Base-by-base conservation (phyloP, 306 rosid species). In the Aeschynomene evenia region DNA sequence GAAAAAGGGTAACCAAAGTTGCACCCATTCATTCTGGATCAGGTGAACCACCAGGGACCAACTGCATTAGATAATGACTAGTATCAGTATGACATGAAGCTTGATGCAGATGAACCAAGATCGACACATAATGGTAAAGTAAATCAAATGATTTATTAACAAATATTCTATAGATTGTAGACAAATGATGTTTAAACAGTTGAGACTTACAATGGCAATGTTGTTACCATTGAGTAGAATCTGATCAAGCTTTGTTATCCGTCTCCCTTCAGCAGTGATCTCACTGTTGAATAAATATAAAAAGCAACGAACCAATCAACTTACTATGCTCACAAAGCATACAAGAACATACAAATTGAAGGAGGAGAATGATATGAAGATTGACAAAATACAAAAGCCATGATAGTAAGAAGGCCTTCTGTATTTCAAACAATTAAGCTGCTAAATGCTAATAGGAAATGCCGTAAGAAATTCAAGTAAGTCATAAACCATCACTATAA, bases 221-320 rank as follows among this genome's bases (percentile, higher is more conserved):
- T 94, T 91, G 95, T 94, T 94, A 71, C 98, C 97, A 19, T 91
- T 91, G 50, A 94, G 95, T 74, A 94, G 81, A 76, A 94, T 94
- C 86, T 94, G 99, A 65, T 94, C 99, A 66, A 94, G 92, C 83
- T 94, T 94, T 61, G 99, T 94, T 79, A 94, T 91, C 78, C 97
- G 83, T 76, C 95, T 91, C 83, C 99, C 99, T 81, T 94, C 97
- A 19, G 96, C 77, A 46, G 99, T 94, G 71, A 91, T 91, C 79
- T 94, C 97, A 75, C 99, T 90, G 85, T 51, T 18, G 51, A 14
- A 63, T 23, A 45, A 57, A 77, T 36, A 63, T 4, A 57, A 50
- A n/a, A 82, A 59, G 51, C 46, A 81, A 71, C 23, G 51, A 53
- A 73, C 15, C 80, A 74, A 43, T 58, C 64, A 81, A 33, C 23